Conservation (phyloP, 129 eudicot species). For the Tanacetum coccineum region DNA sequence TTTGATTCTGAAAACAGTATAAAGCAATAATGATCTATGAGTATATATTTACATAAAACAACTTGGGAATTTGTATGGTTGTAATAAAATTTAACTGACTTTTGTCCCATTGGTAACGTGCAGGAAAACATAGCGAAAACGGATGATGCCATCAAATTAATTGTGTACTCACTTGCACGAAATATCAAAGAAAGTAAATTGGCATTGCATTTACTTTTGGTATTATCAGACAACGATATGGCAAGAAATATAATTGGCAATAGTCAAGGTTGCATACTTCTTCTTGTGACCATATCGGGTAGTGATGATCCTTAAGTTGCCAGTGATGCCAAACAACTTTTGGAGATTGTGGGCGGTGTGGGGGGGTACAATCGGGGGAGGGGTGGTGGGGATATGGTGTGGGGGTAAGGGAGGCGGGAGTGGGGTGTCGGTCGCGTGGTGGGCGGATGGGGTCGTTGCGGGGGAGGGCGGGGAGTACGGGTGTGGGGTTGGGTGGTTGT, state of each 20-base stretch:
- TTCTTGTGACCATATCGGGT: conserved; percentile 42
- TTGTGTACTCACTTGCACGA: conserved; percentile 52
- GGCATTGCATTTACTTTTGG: conserved; percentile 44
- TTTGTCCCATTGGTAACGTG: not conserved
- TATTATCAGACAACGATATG: conserved; percentile 34
- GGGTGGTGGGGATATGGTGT: too few relatives aligned
- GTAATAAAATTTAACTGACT: not conserved
- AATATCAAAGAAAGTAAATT: conserved; percentile 44
- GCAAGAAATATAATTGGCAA: conserved; percentile 35
- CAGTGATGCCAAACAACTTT: conserved; percentile 38
- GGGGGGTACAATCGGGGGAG: too few relatives aligned
- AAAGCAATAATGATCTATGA: not conserved
- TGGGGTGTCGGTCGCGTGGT: too few relatives aligned
- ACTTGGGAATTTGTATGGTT: not conserved
- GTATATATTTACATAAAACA: not conserved
- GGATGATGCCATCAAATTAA: conserved; percentile 34
- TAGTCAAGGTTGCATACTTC: conserved; percentile 53
- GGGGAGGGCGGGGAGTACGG: too few relatives aligned
- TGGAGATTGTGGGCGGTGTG: too few relatives aligned
- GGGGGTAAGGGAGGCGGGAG: too few relatives aligned
- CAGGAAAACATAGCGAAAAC: conserved; percentile 40
- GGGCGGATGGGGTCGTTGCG: too few relatives aligned
- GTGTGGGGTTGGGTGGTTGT: too few relatives aligned
- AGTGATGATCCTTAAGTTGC: conserved; percentile 51
- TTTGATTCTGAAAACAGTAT: not conserved